Base-by-base conservation (phyloP, 176 grass and related monocot species). In the Bromus sterilis region DNA sequence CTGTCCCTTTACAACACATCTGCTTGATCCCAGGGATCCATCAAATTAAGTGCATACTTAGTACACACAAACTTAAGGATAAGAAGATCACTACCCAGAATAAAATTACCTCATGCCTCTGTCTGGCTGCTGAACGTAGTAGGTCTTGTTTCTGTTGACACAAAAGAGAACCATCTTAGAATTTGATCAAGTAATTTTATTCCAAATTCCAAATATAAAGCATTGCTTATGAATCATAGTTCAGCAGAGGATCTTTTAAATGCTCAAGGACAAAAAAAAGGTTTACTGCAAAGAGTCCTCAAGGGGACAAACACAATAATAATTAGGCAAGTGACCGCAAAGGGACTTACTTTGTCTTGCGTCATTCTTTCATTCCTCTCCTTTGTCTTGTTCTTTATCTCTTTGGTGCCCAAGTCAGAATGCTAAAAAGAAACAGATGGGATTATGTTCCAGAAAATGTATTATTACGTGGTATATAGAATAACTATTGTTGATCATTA, bases 91-190 rank as follows among this genome's bases (percentile, higher is more conserved):
- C 25, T 32, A 42, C 9, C 14, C 14, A 66, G 29, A 59, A 93
- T 69, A 29, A 84, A 31, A 61, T 28, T 86, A 98, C 95, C 90
- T 95, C 92, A 62, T 95, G 92, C 60, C 82, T 79, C 74, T 86
- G 84, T 82, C 81, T 91, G 37, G 92, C 86, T 28, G 83, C 81
- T 55, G 75, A 89, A 10, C 79, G 86, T 75, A 91, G 62, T 39
- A 88, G 86, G 73, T 93, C 92, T 84, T 77, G 82, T 71, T 93
- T 98, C 95, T 94, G 90, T 79, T 60, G 7, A 23, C 20, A 89
- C 11, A 43, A 78, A 77, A 83, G 51, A 1, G 55, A 81, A 49
- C 3, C 13, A 76, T 46, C 66, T 85, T 33, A 91, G 71, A 46
- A 76, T 76, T 44, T 25, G 35, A 40, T 32, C 60, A 9, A 55